Evolutionary conservation across 352 stramenopile genomes (phyloP).

Genomic region (Globisporangium alternatum): DNA sequence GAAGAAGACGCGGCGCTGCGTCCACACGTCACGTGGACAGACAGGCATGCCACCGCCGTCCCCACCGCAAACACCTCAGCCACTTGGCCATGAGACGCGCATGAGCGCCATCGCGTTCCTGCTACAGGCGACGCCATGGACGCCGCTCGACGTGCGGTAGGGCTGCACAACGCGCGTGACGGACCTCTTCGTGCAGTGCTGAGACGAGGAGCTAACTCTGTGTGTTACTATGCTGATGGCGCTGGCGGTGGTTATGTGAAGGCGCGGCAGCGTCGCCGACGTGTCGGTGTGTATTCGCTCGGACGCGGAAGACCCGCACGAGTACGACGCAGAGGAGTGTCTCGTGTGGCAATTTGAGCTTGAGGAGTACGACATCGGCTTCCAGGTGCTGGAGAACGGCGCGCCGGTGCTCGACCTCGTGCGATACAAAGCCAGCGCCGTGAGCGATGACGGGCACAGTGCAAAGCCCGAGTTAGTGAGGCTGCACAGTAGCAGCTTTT

Average conservation of each 20-base stretch:
- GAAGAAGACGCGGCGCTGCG: background rate
- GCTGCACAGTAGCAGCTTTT: constrained; percentile 10
- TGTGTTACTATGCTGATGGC: background rate
- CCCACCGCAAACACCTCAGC: background rate
- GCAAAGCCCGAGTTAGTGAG: background rate
- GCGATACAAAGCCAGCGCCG: constrained; percentile 30
- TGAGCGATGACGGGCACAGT: background rate
- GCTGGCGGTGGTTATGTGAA: no score
- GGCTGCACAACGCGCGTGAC: background rate
- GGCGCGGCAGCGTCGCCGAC: constrained; percentile 49
- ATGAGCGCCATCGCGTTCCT: constrained; percentile 41
- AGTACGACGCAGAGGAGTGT: constrained; percentile 28
- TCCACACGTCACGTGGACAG: background rate
- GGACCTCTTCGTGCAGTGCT: background rate
- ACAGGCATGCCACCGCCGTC: constrained; percentile 5
- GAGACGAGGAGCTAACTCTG: background rate
- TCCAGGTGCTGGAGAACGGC: constrained; percentile 55
- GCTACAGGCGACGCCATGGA: constrained; percentile 53
- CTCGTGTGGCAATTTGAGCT: constrained; percentile 66
- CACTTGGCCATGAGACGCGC: background rate
- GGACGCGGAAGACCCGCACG: constrained; percentile 7
- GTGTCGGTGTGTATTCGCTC: constrained; percentile 33
- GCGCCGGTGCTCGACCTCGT: constrained; percentile 26
- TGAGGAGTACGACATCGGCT: constrained; percentile 57
- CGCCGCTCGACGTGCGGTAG: constrained; percentile 40